phyloP scores from a whole-genome alignment of 495 filamentous ascomycete genomes.

The Sporormia fimetaria region DNA sequence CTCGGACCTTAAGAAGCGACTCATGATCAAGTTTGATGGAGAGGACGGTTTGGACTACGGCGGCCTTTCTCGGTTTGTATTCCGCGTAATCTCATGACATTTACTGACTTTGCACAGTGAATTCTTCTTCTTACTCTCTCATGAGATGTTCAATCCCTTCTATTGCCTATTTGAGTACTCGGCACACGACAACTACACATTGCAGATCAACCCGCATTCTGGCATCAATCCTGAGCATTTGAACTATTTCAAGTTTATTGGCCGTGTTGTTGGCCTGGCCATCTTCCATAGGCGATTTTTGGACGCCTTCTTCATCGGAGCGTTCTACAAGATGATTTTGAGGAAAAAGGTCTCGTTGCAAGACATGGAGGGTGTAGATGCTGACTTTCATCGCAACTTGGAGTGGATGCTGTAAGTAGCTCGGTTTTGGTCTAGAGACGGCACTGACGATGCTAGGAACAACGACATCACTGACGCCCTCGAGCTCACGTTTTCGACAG shows the following conservation, averaged over 20 bases:
- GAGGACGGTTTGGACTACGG: conserved; percentile 98
- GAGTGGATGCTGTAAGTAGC: conserved; percentile 74
- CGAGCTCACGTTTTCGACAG: conserved; percentile 88
- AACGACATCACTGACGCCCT: conserved; percentile 91
- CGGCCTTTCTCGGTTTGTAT: conserved; percentile 68
- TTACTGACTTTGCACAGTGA: conserved; percentile 48
- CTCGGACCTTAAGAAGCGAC: conserved; percentile 90
- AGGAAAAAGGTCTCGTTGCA: conserved; percentile 81
- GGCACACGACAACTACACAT: conserved; percentile 98
- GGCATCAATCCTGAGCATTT: conserved; percentile 99
- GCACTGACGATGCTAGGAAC: conserved; percentile 42
- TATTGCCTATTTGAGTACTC: conserved; percentile 99
- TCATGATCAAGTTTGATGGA: conserved; percentile 99
- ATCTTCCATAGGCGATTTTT: conserved; percentile 98
- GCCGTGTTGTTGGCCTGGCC: conserved; percentile 89
- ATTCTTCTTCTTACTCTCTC: conserved; percentile 99
- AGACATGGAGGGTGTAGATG: conserved; percentile 99
- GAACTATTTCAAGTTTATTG: conserved; percentile 99
- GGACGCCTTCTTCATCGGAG: conserved; percentile 98
- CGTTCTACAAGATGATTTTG: conserved; percentile 99
- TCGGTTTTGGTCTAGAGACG: not conserved
- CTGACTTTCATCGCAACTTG: conserved; percentile 87
- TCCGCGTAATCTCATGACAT: conserved; percentile 2
- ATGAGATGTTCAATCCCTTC: conserved; percentile 99
- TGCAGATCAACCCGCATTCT: conserved; percentile 99